A percentile compares a stretch with the other conserved stretches of the same genome.
Conservation (phyloP, 1,284 basidiomycete genomes). For the Cerrena zonata region DNA sequence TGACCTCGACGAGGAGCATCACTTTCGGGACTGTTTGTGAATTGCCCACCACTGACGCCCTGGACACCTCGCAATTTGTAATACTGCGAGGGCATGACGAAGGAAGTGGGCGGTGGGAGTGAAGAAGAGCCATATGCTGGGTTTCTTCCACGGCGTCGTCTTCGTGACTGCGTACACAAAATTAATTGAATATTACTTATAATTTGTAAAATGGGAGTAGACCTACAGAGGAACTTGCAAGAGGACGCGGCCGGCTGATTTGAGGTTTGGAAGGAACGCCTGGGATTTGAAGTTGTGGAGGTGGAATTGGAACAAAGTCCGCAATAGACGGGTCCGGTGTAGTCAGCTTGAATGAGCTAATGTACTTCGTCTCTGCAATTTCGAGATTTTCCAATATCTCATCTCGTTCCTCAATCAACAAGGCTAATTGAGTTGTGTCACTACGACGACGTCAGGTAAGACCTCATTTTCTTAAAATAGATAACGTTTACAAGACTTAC, state of each 20-base stretch:
- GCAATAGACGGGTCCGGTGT: slow-evolving; percentile 55
- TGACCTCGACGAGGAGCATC: slow-evolving; percentile 27
- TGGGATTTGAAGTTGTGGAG: slow-evolving; percentile 20
- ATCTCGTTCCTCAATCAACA: slow-evolving; percentile 67
- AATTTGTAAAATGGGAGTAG: neutral
- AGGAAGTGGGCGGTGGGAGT: slow-evolving; percentile 60
- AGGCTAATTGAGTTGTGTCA: slow-evolving; percentile 58
- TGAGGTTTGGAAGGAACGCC: slow-evolving; percentile 40
- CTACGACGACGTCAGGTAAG: slow-evolving; percentile 31
- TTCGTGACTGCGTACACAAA: slow-evolving; percentile 16
- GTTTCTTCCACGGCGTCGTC: slow-evolving; percentile 43
- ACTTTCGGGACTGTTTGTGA: slow-evolving; percentile 33
- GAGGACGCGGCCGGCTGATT: slow-evolving; percentile 63
- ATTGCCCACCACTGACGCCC: slow-evolving; percentile 57
- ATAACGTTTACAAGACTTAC: slow-evolving; percentile 34
- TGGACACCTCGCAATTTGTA: slow-evolving; percentile 62
- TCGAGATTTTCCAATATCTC: slow-evolving; percentile 71
- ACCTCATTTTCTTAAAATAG: neutral
- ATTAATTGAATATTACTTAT: neutral
- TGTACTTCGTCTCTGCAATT: slow-evolving; percentile 72
- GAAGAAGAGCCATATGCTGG: slow-evolving; percentile 60
- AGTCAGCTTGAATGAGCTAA: slow-evolving; percentile 65
- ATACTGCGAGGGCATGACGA: slow-evolving; percentile 72
- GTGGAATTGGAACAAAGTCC: slow-evolving; percentile 31
- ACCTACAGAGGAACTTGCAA: slow-evolving; percentile 29